phyloP scores from a whole-genome alignment of 2,329 filamentous ascomycete genomes.

The Cercospora zeae-maydis region DNA sequence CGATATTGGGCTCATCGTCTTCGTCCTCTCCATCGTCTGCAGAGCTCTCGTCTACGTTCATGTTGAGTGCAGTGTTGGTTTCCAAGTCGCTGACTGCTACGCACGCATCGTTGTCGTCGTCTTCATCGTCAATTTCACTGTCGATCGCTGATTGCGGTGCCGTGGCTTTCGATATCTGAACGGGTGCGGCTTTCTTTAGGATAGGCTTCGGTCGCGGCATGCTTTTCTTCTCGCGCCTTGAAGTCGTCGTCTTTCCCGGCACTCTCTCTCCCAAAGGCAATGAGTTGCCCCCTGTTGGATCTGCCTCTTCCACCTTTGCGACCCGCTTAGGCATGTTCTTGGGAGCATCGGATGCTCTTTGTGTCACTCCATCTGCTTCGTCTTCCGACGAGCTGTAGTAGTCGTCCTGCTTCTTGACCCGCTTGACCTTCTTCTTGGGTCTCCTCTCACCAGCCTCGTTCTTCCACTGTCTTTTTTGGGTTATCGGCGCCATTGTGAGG shows the following conservation, averaged over 20 bases:
- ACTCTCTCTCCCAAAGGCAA: conserved; percentile 9
- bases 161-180: conserved; percentile 8
- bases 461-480: conserved; percentile 43
- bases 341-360: conserved; percentile 30
- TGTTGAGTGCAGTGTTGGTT: conserved; percentile 23
- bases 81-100: conserved; percentile 20
- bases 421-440: conserved; percentile 53
- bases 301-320: conserved; percentile 10
- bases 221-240: conserved; percentile 12
- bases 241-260: conserved; percentile 17
- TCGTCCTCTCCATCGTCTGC: conserved; percentile 39
- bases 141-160: conserved; percentile 11
- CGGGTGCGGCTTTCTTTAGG: conserved; percentile 19
- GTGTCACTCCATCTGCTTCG: conserved; percentile 37
- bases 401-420: conserved; percentile 57
- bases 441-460: conserved; percentile 57
- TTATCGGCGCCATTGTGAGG: conserved; percentile 25
- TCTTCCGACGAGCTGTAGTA: conserved; percentile 65
- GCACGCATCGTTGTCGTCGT: conserved; percentile 15
- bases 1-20: conserved; percentile 38
- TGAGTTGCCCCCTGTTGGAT: conserved; percentile 7
- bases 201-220: conserved; percentile 20
- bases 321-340: conserved; percentile 20
- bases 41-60: conserved; percentile 18
- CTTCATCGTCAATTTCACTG: conserved; percentile 15